Base-by-base conservation (phyloP, 192 early-diverging fungal genomes). In the Coemansia sp. region DNA sequence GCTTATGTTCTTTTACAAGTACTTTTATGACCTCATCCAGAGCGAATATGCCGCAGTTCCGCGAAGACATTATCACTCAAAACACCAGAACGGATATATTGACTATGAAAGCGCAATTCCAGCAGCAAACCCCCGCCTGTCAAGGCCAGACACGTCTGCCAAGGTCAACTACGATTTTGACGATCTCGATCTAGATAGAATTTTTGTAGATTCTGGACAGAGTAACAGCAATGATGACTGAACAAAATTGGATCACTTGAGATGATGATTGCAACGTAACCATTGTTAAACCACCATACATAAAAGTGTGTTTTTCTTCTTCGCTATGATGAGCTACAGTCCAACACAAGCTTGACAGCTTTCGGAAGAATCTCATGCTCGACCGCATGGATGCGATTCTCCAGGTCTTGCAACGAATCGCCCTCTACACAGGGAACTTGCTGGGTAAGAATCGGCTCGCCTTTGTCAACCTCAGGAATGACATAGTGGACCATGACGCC, bases 401-500 rank as follows among this genome's bases (percentile, higher is more conserved):
- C 94, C 62, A 99, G 65, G 54, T 82, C 83, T 50, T 90, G 87
- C 53, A 97, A 62, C 41, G 86, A 88, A 64, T 99, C 97, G 30
- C 68, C 79, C 20, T 85, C 78, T 25, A 82, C 57, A 61, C 98
- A 95, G 23, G 91, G 90, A 4, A 97, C 83, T 56, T 85, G 83
- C 65, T 87, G 83, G 41, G 88, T 76, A 56, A 94, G 31, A 22
- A 99, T 85, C 5, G 93, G 93, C 63, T 89, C 85, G n/a, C 97
- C 97, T 31, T 92, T 84, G 79, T 99, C 97, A 9, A 99, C 96
- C 61, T 92, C 93, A 1, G 93, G 87, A 55, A 99, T 97, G 25
- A 97, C 95, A 42, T 91, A 86, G 79, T 99, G 96, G 17, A 99
- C 91, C 92, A 92, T 92, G 52, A 89, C 87, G 53, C 92, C 92